Evolutionary conservation across 2,329 filamentous ascomycete species (phyloP), one percentile per base, ranked within the genome.

Genomic region (Sarocladium kiliense): DNA sequence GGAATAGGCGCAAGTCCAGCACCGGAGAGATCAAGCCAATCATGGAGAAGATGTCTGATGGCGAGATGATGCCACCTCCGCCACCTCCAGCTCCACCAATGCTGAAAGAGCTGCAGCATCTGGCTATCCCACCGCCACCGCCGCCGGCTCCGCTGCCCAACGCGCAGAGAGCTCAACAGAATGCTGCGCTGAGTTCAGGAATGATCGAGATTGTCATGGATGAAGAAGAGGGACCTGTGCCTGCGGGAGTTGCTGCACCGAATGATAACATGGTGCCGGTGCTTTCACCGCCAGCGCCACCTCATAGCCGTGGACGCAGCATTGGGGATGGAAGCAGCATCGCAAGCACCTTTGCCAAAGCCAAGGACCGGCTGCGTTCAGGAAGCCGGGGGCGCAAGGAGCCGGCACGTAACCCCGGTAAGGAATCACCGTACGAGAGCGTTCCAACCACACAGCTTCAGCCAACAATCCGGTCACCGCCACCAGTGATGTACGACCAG

Each of bases 191-290:
- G 16, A 76, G 74, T 7, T 78, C 80, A 0, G 82, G 79, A 3
- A 78, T 82, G 63, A 85, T 87, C 59, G 83, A 87, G 65, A 84
- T 87, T 58, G 81, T 87, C 51, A 84, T 84, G 78, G 82, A 86
- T 59, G 80, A 84, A 2, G 75, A 80, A 18, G 61, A 65, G 61
- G 11, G 59, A 62, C 53, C 70, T 12, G 47, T 4, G 14, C 47
- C 26, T 12, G 47, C 23, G 10, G 47, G 18, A 23, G 59, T 65
- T 12, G 70, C 70, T 9, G 66, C 68, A 1, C 72, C 71, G 1
- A 71, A 73, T 49, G 76, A 78, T 57, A 65, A 68, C 39, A 71
- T 67, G 39, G 73, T 78, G 1, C 74, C 76, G 6, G 70, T 77
- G 58, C 68, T 79, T 39, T 65, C 75, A 14, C 67, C 75, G 1